Conservation (phyloP, 371 early-diverging fungal genomes). For the Mucor racemosus region DNA sequence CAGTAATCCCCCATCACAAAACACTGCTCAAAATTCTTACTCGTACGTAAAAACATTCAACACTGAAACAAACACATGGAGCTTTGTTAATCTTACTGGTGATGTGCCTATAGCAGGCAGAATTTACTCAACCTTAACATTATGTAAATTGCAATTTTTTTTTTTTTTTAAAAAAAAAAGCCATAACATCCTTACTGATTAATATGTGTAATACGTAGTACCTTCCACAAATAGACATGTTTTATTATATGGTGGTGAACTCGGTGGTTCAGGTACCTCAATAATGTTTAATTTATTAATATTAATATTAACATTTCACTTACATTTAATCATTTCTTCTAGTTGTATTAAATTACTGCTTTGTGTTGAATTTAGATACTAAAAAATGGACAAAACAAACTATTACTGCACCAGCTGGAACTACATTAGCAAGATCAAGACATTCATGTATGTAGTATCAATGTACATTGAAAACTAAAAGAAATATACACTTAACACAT, state of each 20-base stretch:
- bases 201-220: neutral
- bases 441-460: conserved; percentile 1
- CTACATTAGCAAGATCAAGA: conserved; percentile 2
- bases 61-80: neutral
- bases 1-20: neutral
- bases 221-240: conserved; percentile 7
- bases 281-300: too few species aligned
- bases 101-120: neutral
- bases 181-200: neutral
- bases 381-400: neutral
- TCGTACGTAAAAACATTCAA: neutral
- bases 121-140: neutral
- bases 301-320: too few species aligned
- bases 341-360: conserved; percentile 7
- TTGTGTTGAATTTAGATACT: conserved; percentile 1
- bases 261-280: neutral
- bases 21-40: neutral
- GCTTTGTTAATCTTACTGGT: neutral
- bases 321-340: neutral
- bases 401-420: conserved; percentile 6
- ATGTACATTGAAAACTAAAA: neutral
- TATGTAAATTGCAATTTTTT: neutral
- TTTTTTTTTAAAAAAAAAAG: too few species aligned
- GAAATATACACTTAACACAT: neutral
- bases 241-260: conserved; percentile 13